phyloP scores from a whole-genome alignment of 1,284 basidiomycete genomes.

The Boletus semigastroideus region DNA sequence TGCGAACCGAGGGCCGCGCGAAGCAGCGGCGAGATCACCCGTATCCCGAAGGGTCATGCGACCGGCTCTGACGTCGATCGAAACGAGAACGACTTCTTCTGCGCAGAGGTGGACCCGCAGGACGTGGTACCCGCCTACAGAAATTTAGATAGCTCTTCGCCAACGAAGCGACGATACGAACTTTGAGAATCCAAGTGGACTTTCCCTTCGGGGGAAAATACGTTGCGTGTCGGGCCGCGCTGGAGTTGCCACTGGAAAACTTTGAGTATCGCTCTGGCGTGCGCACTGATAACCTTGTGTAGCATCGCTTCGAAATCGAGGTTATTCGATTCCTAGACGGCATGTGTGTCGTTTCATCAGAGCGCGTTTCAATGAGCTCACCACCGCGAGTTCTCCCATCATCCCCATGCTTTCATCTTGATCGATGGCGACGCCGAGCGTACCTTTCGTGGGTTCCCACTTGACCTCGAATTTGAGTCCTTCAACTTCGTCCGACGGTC shows the following conservation, averaged over 20 bases:
- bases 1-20: constrained; percentile 62
- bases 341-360: constrained; percentile 1
- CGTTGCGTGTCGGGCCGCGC: constrained; percentile 44
- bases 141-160: constrained; percentile 3
- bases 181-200: constrained; percentile 55
- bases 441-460: constrained; percentile 66
- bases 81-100: constrained; percentile 68
- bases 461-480: constrained; percentile 52
- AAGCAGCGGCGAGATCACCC: constrained; percentile 70
- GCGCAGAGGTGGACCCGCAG: constrained; percentile 68
- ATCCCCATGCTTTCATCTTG: constrained; percentile 41
- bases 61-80: constrained; percentile 72
- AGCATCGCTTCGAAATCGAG: constrained; percentile 72
- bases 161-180: constrained; percentile 28
- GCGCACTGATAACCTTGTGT: constrained; percentile 55
- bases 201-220: constrained; percentile 62
- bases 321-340: constrained; percentile 56
- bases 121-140: constrained; percentile 47
- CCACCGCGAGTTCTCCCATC: constrained; percentile 47
- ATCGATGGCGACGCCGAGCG: constrained; percentile 55
- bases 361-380: constrained; percentile 26
- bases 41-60: constrained; percentile 68
- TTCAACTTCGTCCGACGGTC: constrained; percentile 72
- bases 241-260: constrained; percentile 55
- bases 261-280: constrained; percentile 58